Evolutionary conservation across 305 asterid genomes (phyloP), one percentile per base, ranked within the genome.

Genomic region (Withania somnifera): DNA sequence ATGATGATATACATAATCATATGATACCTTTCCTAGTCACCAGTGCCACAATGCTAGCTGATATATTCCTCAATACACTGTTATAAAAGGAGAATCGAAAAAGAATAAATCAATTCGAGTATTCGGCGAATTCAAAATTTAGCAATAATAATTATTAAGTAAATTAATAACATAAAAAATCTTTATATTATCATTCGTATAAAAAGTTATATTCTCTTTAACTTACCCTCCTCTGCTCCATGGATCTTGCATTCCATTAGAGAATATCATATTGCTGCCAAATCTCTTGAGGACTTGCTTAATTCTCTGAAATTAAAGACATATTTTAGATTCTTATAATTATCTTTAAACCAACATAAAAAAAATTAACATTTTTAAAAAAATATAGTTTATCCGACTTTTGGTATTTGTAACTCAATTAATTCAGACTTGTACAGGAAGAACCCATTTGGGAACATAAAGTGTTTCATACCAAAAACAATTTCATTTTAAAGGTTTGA

Each of bases 161-260:
- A 8, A 30, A 61, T 14, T 61, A 5, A 61, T 61, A 14, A 24
- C 28, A 2, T 28, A 14, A 61, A 61, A 28, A 14, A 6, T 7
- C 0, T 61, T 7, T 61, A 17, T 47, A 20, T 34, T 13, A 4
- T 24, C 5, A 47, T 15, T n/a, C n/a, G 30, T 13, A 5, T 22
- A 57, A 8, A 5, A 24, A 40, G 57, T 9, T 14, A 34, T 2
- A 2, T 3, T 1, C 14, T 32, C n/a, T 63, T 63, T 22, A 28
- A 84, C 91, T 83, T 24, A 93, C 97, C 97, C 81, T 85, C 95
- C 97, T 86, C 97, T 84, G 87, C 97, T 92, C 97, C 97, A 92
- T 63, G 97, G 98, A 81, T 93, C 98, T 80, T 92, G 98, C 84
- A 91, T 78, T 73, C 98, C 98, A 53, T 86, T 93, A 38, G 98